Evolutionary conservation across 495 filamentous ascomycete species (phyloP).

Genomic region (Cryomyces minteri): DNA sequence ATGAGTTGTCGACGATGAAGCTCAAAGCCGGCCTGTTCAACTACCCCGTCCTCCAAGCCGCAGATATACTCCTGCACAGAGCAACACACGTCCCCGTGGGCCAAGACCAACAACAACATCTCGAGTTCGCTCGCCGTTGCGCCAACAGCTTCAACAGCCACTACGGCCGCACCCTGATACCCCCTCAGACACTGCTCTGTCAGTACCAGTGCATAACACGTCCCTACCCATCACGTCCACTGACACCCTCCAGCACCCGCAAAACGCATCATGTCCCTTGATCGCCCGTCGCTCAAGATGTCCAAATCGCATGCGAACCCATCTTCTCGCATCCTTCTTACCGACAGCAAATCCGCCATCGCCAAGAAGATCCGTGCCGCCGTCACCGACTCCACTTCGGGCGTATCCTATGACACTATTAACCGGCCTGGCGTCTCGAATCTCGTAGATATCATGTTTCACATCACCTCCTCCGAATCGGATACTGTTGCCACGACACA

Average conservation of each 20-base stretch:
- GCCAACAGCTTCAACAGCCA: conserved; percentile 69
- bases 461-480: conserved; percentile 23
- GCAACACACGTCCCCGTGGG: conserved; percentile 93
- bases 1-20: conserved; percentile 31
- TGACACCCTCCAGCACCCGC: conserved; percentile 35
- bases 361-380: conserved; percentile 46
- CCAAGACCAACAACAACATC: conserved; percentile 80
- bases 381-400: conserved; percentile 51
- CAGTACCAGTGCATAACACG: conserved; percentile 11
- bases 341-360: conserved; percentile 43
- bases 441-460: conserved; percentile 54
- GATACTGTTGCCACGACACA: conserved; percentile 13
- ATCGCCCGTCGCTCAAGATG: conserved; percentile 65
- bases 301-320: conserved; percentile 63
- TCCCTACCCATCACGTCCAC: not conserved
- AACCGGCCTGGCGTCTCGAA: conserved; percentile 72
- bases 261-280: conserved; percentile 78
- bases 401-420: conserved; percentile 51
- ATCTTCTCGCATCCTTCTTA: conserved; percentile 65
- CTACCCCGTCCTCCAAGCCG: conserved; percentile 89
- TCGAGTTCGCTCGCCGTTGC: conserved; percentile 76
- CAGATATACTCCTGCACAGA: conserved; percentile 75
- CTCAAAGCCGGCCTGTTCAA: conserved; percentile 87
- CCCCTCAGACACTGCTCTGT: conserved; percentile 65
- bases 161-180: conserved; percentile 42